These are phyloP conservation scores for Solanum bulbocastanum DNA, from an alignment of 257 asterid species.

Conservation along the genomic window DNA sequence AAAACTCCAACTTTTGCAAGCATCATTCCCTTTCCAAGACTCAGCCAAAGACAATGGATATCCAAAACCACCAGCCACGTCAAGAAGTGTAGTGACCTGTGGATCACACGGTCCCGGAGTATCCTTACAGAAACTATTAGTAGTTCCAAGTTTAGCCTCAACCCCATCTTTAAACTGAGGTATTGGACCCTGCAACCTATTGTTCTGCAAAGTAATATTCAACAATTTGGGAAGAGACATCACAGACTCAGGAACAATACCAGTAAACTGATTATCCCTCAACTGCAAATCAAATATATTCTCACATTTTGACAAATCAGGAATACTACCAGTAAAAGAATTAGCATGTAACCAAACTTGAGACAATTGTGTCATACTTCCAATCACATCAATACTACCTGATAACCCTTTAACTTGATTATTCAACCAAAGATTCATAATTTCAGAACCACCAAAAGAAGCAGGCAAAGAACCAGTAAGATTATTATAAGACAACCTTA, in stretches of 20 bases:
- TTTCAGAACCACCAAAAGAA: slow-evolving; percentile 55
- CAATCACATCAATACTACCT: slow-evolving; percentile 50
- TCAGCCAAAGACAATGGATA: slow-evolving; percentile 66
- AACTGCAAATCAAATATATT: slow-evolving; percentile 64
- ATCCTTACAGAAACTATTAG: slow-evolving; percentile 56
- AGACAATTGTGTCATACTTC: slow-evolving; percentile 49
- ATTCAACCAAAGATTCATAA: slow-evolving; percentile 68
- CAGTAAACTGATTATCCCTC: slow-evolving; percentile 74
- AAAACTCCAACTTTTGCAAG: slow-evolving; percentile 58
- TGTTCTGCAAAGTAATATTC: slow-evolving; percentile 57
- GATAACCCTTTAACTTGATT: slow-evolving; percentile 53
- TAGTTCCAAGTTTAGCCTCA: slow-evolving; percentile 7
- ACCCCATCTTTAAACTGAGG: slow-evolving; percentile 40
- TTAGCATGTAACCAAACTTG: slow-evolving; percentile 85
- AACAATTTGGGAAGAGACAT: slow-evolving; percentile 34
- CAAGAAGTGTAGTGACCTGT: slow-evolving; percentile 68
- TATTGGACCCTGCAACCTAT: slow-evolving; percentile 65
- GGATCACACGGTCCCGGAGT: slow-evolving; percentile 77
- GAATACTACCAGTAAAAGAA: slow-evolving; percentile 63
- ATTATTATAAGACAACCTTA: slow-evolving; percentile 68
- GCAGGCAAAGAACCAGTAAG: slow-evolving; percentile 60
- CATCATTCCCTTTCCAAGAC: slow-evolving; percentile 68
- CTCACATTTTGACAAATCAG: slow-evolving; percentile 64
- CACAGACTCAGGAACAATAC: slow-evolving; percentile 54
- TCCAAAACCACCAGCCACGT: slow-evolving; percentile 62